These are phyloP conservation scores for Volvox reticuliferus DNA, from an alignment of 139 green algal genomes.

Conservation along the genomic window DNA sequence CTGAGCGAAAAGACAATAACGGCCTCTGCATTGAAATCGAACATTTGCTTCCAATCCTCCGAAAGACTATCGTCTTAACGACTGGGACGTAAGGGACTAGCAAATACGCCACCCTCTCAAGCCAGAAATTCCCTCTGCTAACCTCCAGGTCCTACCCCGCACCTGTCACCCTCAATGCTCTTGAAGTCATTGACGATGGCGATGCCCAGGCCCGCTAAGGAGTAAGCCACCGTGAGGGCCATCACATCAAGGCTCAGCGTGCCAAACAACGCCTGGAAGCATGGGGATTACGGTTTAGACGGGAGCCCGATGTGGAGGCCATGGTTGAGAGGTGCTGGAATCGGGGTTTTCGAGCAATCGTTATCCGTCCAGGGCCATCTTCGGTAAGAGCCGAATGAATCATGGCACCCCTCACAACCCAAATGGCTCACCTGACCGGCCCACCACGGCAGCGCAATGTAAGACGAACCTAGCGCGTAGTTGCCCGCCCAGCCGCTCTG, in stretches of 20 bases:
- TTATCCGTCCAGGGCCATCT: too few relatives aligned
- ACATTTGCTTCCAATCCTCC: too few relatives aligned
- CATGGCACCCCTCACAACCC: background rate
- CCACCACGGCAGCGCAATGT: slow-evolving; percentile 98
- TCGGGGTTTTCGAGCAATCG: too few relatives aligned
- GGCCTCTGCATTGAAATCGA: too few relatives aligned
- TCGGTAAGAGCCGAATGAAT: too few relatives aligned
- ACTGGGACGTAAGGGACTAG: too few relatives aligned
- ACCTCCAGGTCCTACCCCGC: background rate
- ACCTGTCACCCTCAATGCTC: slow-evolving; percentile 94
- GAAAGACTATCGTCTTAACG: too few relatives aligned
- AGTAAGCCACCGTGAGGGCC: slow-evolving; percentile 98
- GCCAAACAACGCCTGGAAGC: slow-evolving; percentile 92
- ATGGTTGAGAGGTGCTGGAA: too few relatives aligned
- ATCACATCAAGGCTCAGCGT: slow-evolving; percentile 92
- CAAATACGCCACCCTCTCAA: too few relatives aligned
- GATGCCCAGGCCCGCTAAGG: slow-evolving; percentile 95
- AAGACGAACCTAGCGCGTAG: slow-evolving; percentile 95
- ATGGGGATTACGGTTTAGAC: background rate
- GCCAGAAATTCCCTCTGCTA: too few relatives aligned
- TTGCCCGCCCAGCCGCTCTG: slow-evolving; percentile 95
- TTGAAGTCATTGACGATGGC: slow-evolving; percentile 99
- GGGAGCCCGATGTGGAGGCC: too few relatives aligned
- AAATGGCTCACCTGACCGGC: slow-evolving; percentile 80
- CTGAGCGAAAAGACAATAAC: too few relatives aligned